phyloP scores from a whole-genome alignment of 768 basidiomycete genomes.

The Mycena rosella region DNA sequence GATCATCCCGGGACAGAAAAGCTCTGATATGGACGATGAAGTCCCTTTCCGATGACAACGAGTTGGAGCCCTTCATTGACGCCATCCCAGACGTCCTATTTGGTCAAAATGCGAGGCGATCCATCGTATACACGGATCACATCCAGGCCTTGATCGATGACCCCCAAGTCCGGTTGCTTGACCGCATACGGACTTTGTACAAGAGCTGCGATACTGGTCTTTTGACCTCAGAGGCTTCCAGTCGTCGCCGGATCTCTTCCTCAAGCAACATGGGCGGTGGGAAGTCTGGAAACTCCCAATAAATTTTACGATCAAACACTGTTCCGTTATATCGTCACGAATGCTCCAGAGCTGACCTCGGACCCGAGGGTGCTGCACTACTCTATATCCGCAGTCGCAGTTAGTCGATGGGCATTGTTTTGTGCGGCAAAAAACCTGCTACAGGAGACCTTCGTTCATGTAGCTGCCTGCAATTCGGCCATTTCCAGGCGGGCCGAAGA shows the following conservation, averaged over 20 bases:
- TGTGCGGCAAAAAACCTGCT: background rate
- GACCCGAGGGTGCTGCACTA: background rate
- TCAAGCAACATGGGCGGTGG: background rate
- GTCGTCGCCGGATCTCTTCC: too few relatives aligned
- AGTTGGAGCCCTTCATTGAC: too few relatives aligned
- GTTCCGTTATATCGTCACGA: background rate
- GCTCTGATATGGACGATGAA: too few relatives aligned
- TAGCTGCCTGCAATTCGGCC: background rate
- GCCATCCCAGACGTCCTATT: too few relatives aligned
- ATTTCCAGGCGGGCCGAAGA: too few relatives aligned
- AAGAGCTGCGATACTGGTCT: background rate
- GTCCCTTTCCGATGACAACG: too few relatives aligned
- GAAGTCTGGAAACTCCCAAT: background rate
- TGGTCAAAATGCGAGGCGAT: too few relatives aligned
- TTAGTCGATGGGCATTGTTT: background rate
- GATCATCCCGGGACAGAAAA: background rate
- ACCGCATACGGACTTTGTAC: background rate
- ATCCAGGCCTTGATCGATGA: background rate
- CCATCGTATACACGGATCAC: background rate
- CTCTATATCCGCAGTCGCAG: background rate
- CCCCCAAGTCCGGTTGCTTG: background rate
- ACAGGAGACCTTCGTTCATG: background rate
- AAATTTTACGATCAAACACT: background rate
- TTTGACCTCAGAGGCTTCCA: background rate
- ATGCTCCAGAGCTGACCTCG: background rate